These are phyloP conservation scores for Fusarium penzigii DNA, from an alignment of 2,329 filamentous ascomycete genomes.

Conservation along the genomic window DNA sequence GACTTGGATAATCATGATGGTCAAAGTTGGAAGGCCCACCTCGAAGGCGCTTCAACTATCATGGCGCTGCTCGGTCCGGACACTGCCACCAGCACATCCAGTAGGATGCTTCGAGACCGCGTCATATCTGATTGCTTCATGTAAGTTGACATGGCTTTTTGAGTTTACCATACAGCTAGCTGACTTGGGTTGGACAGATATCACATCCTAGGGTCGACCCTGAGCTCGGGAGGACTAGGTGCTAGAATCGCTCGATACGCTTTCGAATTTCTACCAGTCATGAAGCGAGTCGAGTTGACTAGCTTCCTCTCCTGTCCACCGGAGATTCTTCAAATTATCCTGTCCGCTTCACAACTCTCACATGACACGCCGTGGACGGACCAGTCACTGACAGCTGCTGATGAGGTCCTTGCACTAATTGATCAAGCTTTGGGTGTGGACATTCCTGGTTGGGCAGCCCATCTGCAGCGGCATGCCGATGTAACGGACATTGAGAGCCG, in stretches of 20 bases:
- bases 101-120: slow-evolving; percentile 43
- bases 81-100: slow-evolving; percentile 30
- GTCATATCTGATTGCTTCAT: slow-evolving; percentile 51
- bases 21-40: slow-evolving; percentile 47
- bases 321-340: slow-evolving; percentile 46
- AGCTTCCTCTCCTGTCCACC: slow-evolving; percentile 46
- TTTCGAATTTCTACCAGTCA: slow-evolving; percentile 40
- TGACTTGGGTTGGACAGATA: slow-evolving; percentile 33
- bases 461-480: slow-evolving; percentile 37
- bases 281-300: slow-evolving; percentile 44
- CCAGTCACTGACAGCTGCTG: slow-evolving; percentile 34
- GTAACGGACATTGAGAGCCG: slow-evolving; percentile 44
- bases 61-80: slow-evolving; percentile 38
- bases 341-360: slow-evolving; percentile 46
- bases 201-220: slow-evolving; percentile 41
- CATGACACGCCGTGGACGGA: slow-evolving; percentile 37
- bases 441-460: slow-evolving; percentile 43
- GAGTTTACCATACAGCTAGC: background rate
- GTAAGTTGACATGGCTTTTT: slow-evolving; percentile 33
- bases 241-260: slow-evolving; percentile 42
- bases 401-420: slow-evolving; percentile 42
- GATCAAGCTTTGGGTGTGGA: slow-evolving; percentile 44
- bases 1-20: slow-evolving; percentile 45
- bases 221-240: slow-evolving; percentile 38
- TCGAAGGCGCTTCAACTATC: slow-evolving; percentile 47